A percentile compares a stretch with the other conserved stretches of the same genome.
Conservation (phyloP, 495 filamentous ascomycete species). For the Aspergillus diversus region DNA sequence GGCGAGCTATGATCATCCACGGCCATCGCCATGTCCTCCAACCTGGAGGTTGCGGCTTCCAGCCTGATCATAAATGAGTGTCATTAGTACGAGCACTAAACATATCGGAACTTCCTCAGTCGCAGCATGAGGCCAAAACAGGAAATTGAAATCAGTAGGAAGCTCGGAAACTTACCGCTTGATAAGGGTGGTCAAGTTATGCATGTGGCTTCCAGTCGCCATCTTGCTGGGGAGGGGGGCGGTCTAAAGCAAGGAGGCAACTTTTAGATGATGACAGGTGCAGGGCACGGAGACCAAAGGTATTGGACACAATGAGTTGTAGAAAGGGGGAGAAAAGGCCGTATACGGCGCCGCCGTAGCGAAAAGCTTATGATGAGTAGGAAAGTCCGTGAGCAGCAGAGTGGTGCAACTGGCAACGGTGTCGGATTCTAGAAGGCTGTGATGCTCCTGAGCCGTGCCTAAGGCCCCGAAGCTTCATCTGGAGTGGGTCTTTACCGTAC, state of each 20-base stretch:
- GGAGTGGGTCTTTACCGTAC: slow-evolving; percentile 27
- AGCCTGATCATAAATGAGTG: slow-evolving; percentile 61
- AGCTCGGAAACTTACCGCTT: slow-evolving; percentile 72
- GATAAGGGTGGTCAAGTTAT: slow-evolving; percentile 96
- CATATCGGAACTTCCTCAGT: neutral
- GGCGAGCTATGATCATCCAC: slow-evolving; percentile 59
- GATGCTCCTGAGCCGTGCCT: slow-evolving; percentile 31
- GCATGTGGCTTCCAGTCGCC: slow-evolving; percentile 71
- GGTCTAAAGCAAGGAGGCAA: slow-evolving; percentile 23
- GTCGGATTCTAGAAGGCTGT: slow-evolving; percentile 18
- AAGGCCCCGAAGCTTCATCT: slow-evolving; percentile 23
- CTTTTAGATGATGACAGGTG: slow-evolving; percentile 2
- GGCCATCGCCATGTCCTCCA: slow-evolving; percentile 91
- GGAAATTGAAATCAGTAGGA: slow-evolving; percentile 1
- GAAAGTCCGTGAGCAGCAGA: neutral
- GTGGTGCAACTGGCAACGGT: slow-evolving; percentile 16
- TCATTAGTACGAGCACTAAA: slow-evolving; percentile 28
- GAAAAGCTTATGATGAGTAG: neutral
- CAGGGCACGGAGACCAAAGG: neutral
- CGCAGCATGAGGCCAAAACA: neutral
- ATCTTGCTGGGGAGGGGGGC: slow-evolving; percentile 37
- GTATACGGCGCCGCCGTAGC: neutral
- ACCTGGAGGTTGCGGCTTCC: slow-evolving; percentile 92
- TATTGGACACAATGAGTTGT: neutral
- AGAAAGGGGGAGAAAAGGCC: neutral